These are phyloP conservation scores for Catunica adiposa DNA, from an alignment of 2,329 filamentous ascomycete species.

Conservation along the genomic window DNA sequence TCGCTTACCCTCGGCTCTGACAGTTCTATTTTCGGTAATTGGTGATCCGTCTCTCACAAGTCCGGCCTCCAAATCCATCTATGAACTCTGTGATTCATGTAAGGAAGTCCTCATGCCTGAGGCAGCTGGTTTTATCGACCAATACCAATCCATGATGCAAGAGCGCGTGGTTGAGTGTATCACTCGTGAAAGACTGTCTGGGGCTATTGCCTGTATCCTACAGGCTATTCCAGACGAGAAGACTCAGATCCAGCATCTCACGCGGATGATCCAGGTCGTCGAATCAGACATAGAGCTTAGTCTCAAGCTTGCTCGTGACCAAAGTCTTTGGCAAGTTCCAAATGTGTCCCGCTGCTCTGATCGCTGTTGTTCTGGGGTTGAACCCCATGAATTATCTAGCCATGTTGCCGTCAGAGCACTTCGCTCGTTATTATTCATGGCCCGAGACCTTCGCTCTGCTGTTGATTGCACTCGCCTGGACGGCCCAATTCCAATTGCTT, in stretches of 20 bases:
- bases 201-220: conserved; percentile 52
- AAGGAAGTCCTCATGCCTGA: conserved; percentile 51
- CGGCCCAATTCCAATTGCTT: conserved; percentile 6
- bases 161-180: conserved; percentile 23
- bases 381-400: conserved; percentile 28
- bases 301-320: conserved; percentile 5
- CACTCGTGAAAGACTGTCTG: conserved; percentile 51
- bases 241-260: conserved; percentile 30
- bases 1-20: conserved; percentile 52
- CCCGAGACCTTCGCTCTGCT: conserved; percentile 52
- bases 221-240: conserved; percentile 47
- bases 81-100: conserved; percentile 59
- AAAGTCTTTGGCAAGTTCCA: conserved; percentile 2
- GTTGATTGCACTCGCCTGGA: conserved; percentile 36
- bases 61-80: conserved; percentile 60
- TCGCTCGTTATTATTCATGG: conserved; percentile 52
- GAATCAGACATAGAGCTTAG: conserved; percentile 17
- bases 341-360: conserved; percentile 10
- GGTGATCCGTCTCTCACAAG: conserved; percentile 43
- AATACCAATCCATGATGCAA: conserved; percentile 51
- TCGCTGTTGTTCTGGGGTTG: conserved; percentile 11
- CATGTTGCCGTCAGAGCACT: conserved; percentile 40
- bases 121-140: conserved; percentile 49
- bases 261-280: conserved; percentile 13
- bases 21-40: conserved; percentile 57